These are phyloP conservation scores for Geotrichum reessii DNA, from an alignment of 1,139 yeast species.

Conservation along the genomic window DNA sequence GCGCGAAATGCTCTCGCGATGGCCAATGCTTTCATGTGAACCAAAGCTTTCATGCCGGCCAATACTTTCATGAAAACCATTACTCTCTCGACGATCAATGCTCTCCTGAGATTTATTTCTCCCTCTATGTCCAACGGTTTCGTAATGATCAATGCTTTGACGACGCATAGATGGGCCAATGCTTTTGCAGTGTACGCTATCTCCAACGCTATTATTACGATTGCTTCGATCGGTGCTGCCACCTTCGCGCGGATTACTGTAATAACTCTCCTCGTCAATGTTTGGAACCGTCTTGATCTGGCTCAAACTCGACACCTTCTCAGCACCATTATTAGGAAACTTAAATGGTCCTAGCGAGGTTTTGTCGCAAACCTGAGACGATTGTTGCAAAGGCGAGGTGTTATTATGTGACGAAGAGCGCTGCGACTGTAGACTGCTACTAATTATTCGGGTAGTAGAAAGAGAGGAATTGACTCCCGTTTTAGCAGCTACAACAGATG, in stretches of 20 bases:
- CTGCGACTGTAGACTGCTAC: background rate
- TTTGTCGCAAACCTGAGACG: background rate
- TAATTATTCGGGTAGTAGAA: background rate
- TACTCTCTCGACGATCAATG: background rate
- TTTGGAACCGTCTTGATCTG: slow-evolving; percentile 12
- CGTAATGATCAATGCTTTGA: background rate
- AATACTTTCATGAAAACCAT: background rate
- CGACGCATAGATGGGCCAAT: background rate
- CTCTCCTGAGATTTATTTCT: too few relatives aligned
- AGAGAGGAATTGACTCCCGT: background rate
- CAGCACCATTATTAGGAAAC: background rate
- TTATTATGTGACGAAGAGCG: background rate
- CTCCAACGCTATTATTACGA: background rate
- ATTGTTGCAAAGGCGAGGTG: background rate
- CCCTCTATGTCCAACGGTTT: background rate
- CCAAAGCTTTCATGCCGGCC: background rate
- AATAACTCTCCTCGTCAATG: background rate
- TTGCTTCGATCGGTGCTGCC: background rate
- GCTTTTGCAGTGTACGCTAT: background rate
- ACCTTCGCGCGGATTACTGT: background rate
- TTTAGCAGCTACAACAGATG: background rate
- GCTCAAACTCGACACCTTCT: slow-evolving; percentile 10
- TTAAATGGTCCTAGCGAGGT: background rate
- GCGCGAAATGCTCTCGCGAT: background rate
- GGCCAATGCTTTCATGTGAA: background rate